Conservation (phyloP, 1,139 yeast genomes). For the Lodderomyces orthopsilosis region DNA sequence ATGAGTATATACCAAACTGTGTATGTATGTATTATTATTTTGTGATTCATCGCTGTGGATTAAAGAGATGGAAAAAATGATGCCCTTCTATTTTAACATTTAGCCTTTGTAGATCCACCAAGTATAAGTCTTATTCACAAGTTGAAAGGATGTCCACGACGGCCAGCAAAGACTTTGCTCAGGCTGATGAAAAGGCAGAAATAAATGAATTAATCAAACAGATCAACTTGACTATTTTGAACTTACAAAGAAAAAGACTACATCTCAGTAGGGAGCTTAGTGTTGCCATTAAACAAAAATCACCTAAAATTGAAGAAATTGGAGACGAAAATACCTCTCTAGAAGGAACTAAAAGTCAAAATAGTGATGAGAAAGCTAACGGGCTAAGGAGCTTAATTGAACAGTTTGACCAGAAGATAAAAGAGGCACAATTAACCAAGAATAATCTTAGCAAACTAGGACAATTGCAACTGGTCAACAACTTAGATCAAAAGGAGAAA, state of each 20-base stretch:
- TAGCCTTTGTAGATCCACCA: background rate
- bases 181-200: slow-evolving; percentile 1
- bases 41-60: background rate
- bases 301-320: background rate
- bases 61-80: background rate
- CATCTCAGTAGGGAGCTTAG: slow-evolving; percentile 2
- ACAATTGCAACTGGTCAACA: slow-evolving; percentile 5
- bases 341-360: background rate
- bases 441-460: slow-evolving; percentile 29
- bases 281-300: background rate
- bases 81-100: background rate
- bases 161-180: background rate
- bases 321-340: background rate
- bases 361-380: slow-evolving; percentile 21
- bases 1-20: too few species aligned
- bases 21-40: too few species aligned
- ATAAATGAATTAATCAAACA: slow-evolving; percentile 5
- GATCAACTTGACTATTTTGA: slow-evolving; percentile 2
- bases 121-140: background rate
- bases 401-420: slow-evolving; percentile 40
- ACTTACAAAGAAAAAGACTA: slow-evolving; percentile 3
- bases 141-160: background rate
- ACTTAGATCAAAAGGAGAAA: slow-evolving; percentile 16
- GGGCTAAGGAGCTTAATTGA: slow-evolving; percentile 36
- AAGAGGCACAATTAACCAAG: slow-evolving; percentile 41